A percentile compares a stretch with the other conserved stretches of the same genome.
Conservation (phyloP, 164 flowering plant species). For the Tetrastigma voinierianum region DNA sequence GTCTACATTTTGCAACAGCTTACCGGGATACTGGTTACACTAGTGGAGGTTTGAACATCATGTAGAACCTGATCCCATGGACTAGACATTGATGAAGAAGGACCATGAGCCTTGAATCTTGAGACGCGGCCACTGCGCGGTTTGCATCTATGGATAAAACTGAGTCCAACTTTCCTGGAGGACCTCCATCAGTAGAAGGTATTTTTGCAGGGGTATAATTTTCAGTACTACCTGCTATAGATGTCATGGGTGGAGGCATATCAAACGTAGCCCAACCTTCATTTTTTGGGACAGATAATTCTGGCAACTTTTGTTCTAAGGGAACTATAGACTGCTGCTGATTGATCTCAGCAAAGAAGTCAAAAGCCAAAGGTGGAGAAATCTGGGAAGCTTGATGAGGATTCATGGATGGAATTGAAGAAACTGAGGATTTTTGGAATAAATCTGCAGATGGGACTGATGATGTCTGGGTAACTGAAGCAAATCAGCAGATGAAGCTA, state of each 20-base stretch:
- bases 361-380: slow-evolving; percentile 29
- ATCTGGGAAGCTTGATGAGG: slow-evolving; percentile 25
- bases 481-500: slow-evolving; percentile 33
- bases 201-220: slow-evolving; percentile 15
- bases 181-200: slow-evolving; percentile 25
- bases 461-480: slow-evolving; percentile 34
- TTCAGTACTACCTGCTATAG: slow-evolving; percentile 14
- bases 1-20: slow-evolving; percentile 3
- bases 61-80: slow-evolving; percentile 37
- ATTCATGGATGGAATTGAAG: slow-evolving; percentile 21
- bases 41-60: slow-evolving; percentile 29
- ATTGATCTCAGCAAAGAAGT: slow-evolving; percentile 36
- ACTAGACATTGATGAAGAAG: slow-evolving; percentile 27
- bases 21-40: slow-evolving; percentile 41
- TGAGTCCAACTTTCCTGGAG: slow-evolving; percentile 24
- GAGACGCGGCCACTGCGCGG: slow-evolving; percentile 40
- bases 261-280: slow-evolving; percentile 99
- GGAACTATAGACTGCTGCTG: slow-evolving; percentile 30
- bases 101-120: slow-evolving; percentile 24
- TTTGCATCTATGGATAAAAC: slow-evolving; percentile 26
- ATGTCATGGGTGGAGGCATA: slow-evolving; percentile 36
- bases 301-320: slow-evolving; percentile 26
- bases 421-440: slow-evolving; percentile 28
- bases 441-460: slow-evolving; percentile 28
- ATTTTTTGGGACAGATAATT: slow-evolving; percentile 35